phyloP scores from a whole-genome alignment of 2,329 filamentous ascomycete species.

The Phaeophleospora eucalypticola region DNA sequence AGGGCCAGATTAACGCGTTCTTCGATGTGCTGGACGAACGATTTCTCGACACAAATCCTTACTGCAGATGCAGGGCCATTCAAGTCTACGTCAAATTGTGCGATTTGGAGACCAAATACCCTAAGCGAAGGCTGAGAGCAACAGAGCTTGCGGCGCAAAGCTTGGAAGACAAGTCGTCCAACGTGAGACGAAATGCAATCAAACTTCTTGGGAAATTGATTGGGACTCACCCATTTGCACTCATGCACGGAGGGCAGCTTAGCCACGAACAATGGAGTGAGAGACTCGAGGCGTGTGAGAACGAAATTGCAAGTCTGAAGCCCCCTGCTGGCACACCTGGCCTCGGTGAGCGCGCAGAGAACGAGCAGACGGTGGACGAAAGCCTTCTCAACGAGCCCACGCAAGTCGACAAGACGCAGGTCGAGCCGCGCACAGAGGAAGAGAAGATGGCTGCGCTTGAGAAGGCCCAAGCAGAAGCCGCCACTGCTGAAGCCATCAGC shows the following conservation, averaged over 20 bases:
- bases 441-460: constrained; percentile 68
- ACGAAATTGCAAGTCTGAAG: constrained; percentile 74
- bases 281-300: constrained; percentile 75
- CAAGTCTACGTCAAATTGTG: constrained; percentile 92
- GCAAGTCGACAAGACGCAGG: constrained; percentile 63
- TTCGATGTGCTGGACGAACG: constrained; percentile 95
- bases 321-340: constrained; percentile 75
- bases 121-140: constrained; percentile 81
- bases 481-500: constrained; percentile 80
- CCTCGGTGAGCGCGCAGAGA: constrained; percentile 60
- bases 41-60: constrained; percentile 94
- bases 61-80: constrained; percentile 84
- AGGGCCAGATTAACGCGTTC: constrained; percentile 92
- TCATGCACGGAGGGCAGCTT: constrained; percentile 84
- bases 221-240: constrained; percentile 88
- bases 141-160: constrained; percentile 84
- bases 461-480: constrained; percentile 81
- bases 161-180: constrained; percentile 96
- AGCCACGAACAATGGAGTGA: constrained; percentile 80
- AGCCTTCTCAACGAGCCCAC: constrained; percentile 85
- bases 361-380: constrained; percentile 68
- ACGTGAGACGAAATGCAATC: constrained; percentile 90
- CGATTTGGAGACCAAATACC: constrained; percentile 92
- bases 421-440: constrained; percentile 69
- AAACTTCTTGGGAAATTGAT: constrained; percentile 85